Percentiles rank a stretch among this genome's conserved stretches.
These are phyloP conservation scores for Pistacia integerrima DNA, from an alignment of 345 rosid genomes.

Conservation along the genomic window DNA sequence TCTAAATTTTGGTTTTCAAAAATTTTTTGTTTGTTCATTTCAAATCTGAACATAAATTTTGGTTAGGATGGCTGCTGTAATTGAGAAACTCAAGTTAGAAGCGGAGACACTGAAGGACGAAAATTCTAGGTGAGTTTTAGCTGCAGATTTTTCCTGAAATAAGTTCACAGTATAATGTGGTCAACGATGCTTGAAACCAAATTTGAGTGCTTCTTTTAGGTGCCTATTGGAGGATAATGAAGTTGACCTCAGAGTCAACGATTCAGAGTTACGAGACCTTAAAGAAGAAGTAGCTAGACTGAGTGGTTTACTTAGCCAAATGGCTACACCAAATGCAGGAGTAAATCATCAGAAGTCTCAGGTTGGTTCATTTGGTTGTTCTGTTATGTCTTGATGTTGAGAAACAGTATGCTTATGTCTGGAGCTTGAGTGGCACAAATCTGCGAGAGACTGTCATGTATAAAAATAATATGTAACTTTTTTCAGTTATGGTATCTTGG, in stretches of 20 bases:
- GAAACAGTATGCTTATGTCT: neutral
- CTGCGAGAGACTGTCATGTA: neutral
- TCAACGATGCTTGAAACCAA: neutral
- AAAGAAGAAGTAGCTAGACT: constrained; percentile 69
- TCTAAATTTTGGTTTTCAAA: neutral
- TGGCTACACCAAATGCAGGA: constrained; percentile 57
- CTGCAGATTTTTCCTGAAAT: constrained; percentile 8
- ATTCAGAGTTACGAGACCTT: constrained; percentile 64
- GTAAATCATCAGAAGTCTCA: constrained; percentile 35
- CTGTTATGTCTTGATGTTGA: neutral
- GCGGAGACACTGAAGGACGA: constrained; percentile 57
- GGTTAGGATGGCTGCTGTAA: constrained; percentile 67
- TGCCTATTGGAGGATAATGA: constrained; percentile 48
- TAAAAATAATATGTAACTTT: constrained; percentile 15
- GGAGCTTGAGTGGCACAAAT: neutral
- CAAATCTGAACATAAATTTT: neutral
- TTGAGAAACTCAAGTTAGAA: constrained; percentile 61
- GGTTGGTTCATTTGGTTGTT: constrained; percentile 30
- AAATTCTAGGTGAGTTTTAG: constrained; percentile 43
- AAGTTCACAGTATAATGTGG: constrained; percentile 15
- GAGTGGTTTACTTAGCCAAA: constrained; percentile 57
- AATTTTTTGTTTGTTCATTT: neutral
- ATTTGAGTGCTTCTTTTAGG: constrained; percentile 17
- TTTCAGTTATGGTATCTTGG: constrained; percentile 13
- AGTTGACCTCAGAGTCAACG: constrained; percentile 48